Conservation (phyloP, 1,139 yeast species). For the Suhomyces taliae region DNA sequence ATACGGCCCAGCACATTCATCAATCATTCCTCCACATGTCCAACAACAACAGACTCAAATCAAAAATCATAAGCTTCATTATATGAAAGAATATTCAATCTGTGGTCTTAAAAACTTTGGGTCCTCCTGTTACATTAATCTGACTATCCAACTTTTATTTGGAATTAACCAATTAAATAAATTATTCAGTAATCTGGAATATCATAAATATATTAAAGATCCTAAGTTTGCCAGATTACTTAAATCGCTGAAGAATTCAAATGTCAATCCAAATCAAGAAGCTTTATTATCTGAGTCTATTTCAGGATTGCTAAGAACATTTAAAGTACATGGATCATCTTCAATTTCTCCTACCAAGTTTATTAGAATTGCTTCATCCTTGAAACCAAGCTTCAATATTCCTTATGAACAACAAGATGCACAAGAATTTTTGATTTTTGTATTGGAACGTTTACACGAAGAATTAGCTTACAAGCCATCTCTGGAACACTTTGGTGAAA, state of each 20-base stretch:
- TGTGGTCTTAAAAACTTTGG: constrained; percentile 72
- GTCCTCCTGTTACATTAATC: constrained; percentile 71
- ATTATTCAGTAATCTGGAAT: constrained; percentile 40
- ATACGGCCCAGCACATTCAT: constrained; percentile 14
- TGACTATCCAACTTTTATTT: constrained; percentile 65
- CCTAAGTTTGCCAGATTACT: constrained; percentile 28
- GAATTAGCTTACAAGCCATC: constrained; percentile 48
- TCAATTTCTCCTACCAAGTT: constrained; percentile 67
- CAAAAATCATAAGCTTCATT: constrained; percentile 32
- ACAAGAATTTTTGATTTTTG: constrained; percentile 67
- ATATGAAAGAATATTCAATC: constrained; percentile 46
- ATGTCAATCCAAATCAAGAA: constrained; percentile 20
- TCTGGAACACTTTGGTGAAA: constrained; percentile 13
- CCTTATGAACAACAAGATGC: constrained; percentile 80
- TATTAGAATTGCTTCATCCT: constrained; percentile 49
- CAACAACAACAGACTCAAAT: constrained; percentile 17
- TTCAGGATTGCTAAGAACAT: constrained; percentile 42
- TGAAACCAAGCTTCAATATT: constrained; percentile 65
- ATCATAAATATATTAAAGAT: constrained; percentile 39
- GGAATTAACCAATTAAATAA: constrained; percentile 48
- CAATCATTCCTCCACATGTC: constrained; percentile 17
- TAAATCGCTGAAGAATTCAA: constrained; percentile 21
- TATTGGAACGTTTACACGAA: constrained; percentile 68
- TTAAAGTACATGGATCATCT: constrained; percentile 56
- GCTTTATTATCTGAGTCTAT: constrained; percentile 50